Percentiles rank a stretch among this genome's conserved stretches.
These are phyloP conservation scores for Nannochloris sp. DNA, from an alignment of 139 green algal species.

Conservation along the genomic window DNA sequence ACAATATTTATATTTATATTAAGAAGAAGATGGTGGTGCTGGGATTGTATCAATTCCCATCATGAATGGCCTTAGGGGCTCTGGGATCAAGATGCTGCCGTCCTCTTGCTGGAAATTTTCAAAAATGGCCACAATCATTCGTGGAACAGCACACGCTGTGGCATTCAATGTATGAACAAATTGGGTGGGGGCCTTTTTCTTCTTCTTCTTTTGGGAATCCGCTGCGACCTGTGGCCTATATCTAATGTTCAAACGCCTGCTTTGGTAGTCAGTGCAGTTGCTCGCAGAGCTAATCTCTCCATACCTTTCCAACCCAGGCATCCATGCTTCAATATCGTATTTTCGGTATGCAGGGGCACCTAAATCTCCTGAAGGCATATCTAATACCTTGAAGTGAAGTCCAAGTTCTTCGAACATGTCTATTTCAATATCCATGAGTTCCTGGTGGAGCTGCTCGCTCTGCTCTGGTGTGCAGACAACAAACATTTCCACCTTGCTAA, in stretches of 20 bases:
- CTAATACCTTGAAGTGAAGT: conserved; percentile 93
- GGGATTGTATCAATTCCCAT: conserved; percentile 51
- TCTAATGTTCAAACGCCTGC: conserved; percentile 74
- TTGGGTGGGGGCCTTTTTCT: conserved; percentile 47
- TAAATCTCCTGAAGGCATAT: conserved; percentile 94
- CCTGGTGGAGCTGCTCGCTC: conserved; percentile 76
- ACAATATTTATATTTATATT: too few relatives aligned
- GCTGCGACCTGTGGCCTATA: conserved; percentile 29
- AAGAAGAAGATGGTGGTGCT: too few relatives aligned
- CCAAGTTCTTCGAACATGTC: conserved; percentile 87
- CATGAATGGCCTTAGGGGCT: conserved; percentile 80
- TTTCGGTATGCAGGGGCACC: conserved; percentile 95
- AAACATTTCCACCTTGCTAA: conserved; percentile 99
- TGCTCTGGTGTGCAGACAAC: conserved; percentile 83
- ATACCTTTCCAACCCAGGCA: conserved; percentile 90
- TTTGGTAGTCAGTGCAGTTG: conserved; percentile 99
- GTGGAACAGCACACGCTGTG: conserved; percentile 90
- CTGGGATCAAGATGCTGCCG: conserved; percentile 78
- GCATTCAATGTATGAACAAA: conserved; percentile 98
- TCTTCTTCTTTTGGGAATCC: conserved; percentile 31
- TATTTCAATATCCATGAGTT: conserved; percentile 71
- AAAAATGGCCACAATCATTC: conserved; percentile 94
- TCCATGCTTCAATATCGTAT: conserved; percentile 97
- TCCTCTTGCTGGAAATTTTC: conserved; percentile 95
- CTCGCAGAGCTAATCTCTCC: conserved; percentile 91